Conservation (phyloP, 331 rosid species). For the Quercus lobata region DNA sequence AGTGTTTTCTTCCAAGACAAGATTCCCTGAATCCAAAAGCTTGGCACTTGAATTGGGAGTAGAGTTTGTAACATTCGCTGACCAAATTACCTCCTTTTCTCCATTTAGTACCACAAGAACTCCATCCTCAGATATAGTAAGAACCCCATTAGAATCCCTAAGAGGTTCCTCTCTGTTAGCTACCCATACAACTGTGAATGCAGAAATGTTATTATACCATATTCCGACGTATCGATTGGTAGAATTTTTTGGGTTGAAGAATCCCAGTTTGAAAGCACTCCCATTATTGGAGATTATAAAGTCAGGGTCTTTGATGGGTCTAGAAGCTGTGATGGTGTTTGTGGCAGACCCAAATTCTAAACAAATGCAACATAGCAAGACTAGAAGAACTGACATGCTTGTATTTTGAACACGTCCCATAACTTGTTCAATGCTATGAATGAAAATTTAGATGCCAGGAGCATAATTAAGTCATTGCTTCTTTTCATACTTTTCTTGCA, state of each 20-base stretch:
- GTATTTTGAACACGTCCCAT: not conserved
- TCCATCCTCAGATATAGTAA: not conserved
- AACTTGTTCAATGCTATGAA: not conserved
- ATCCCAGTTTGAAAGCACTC: conserved; percentile 16
- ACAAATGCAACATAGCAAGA: not conserved
- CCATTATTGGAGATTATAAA: conserved; percentile 14
- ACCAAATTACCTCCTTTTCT: conserved; percentile 12
- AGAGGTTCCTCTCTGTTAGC: not conserved
- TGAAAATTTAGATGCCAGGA: not conserved
- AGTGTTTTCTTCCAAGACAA: conserved; percentile 2
- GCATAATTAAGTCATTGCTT: not conserved
- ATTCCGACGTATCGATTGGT: conserved; percentile 19
- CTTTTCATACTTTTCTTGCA: not conserved
- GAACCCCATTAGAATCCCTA: not conserved
- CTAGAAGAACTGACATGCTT: not conserved
- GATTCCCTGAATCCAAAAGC: not conserved
- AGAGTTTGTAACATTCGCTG: conserved; percentile 16
- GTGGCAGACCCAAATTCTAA: not conserved
- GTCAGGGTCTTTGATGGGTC: conserved; percentile 19
- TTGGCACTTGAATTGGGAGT: conserved; percentile 9
- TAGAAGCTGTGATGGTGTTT: conserved; percentile 7
- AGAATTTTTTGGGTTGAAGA: conserved; percentile 25
- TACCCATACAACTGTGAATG: not conserved
- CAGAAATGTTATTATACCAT: not conserved
- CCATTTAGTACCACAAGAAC: conserved; percentile 26